Base-by-base conservation (phyloP, 169 alveolate species). In the Plasmodium yoelii region DNA sequence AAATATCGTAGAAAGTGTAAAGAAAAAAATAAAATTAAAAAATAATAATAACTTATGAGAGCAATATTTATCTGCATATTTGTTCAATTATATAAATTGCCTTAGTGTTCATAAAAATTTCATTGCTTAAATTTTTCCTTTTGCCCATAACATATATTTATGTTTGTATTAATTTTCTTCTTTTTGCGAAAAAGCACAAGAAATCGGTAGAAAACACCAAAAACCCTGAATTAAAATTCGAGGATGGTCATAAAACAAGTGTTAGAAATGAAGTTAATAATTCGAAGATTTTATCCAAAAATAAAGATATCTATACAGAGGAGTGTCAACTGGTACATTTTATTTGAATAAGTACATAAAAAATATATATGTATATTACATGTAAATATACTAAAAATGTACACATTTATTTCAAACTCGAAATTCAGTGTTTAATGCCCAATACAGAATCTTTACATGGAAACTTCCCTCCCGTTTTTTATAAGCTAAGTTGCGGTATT, bases 401-500 rank as follows among this genome's bases (percentile, higher is more conserved):
- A 51, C 10, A 6, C 5, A 51, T 51, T 51, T 0, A 18, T 51
- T 51, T 51, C 19, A 13, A 12, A 51, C 8, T 51, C 0, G 1
- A 12, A 44, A n/a, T 0, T 64, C 49, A 80, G 90, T 80, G 90
- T 47, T 61, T 80, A 67, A 80, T 80, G 90, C 90, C 90, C 7
- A 65, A 67, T 53, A 80, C 82, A 39, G 90, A 80, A 34, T 80
- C 90, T 12, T 39, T 80, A 9, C 90, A 80, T 49, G 90, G 90
- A 71, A 80, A 80, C 39, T 46, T 80, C 73, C 90, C 90, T 9
- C 90, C 90, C 4, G 44, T 51, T 47, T 53, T 80, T 64, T 80
- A 80, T 60, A 80, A 80, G 53, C 59, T 80, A 70, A 64, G 49
- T 63, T 80, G 90, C 64, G 90, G 90, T 80, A 80, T 51, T 51